These are phyloP conservation scores for Linaria vulgaris DNA, from an alignment of 257 asterid genomes.

Conservation along the genomic window DNA sequence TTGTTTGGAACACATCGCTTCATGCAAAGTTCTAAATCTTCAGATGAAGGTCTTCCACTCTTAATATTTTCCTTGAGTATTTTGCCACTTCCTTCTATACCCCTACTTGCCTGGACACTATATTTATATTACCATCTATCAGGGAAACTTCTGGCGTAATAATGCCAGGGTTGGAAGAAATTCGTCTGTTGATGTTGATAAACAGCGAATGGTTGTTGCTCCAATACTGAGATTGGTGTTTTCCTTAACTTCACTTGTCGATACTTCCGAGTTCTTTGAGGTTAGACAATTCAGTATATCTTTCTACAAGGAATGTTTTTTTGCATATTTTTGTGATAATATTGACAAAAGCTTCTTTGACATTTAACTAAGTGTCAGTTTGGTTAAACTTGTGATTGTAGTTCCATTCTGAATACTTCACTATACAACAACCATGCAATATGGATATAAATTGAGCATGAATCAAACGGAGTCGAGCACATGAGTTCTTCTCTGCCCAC, in stretches of 20 bases:
- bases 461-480: too few species aligned
- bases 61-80: conserved; percentile 14
- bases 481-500: too few species aligned
- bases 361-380: background rate
- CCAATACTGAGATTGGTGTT: conserved; percentile 75
- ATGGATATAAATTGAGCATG: too few species aligned
- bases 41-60: conserved; percentile 59
- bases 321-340: background rate
- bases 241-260: conserved; percentile 81
- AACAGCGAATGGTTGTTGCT: conserved; percentile 71
- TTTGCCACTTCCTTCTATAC: background rate
- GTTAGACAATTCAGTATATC: conserved; percentile 38
- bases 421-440: too few species aligned
- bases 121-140: conserved; percentile 23
- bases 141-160: conserved; percentile 59
- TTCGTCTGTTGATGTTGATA: conserved; percentile 59
- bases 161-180: conserved; percentile 58
- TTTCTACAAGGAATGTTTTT: conserved; percentile 2
- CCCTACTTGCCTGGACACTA: conserved; percentile 5
- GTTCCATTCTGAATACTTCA: background rate
- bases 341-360: background rate
- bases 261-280: conserved; percentile 86
- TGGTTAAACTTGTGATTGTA: background rate
- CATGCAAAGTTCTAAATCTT: conserved; percentile 68
- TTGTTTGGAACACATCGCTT: conserved; percentile 71